Base-by-base conservation (phyloP, 2,329 filamentous ascomycete species). In the Clathrospora elynae region DNA sequence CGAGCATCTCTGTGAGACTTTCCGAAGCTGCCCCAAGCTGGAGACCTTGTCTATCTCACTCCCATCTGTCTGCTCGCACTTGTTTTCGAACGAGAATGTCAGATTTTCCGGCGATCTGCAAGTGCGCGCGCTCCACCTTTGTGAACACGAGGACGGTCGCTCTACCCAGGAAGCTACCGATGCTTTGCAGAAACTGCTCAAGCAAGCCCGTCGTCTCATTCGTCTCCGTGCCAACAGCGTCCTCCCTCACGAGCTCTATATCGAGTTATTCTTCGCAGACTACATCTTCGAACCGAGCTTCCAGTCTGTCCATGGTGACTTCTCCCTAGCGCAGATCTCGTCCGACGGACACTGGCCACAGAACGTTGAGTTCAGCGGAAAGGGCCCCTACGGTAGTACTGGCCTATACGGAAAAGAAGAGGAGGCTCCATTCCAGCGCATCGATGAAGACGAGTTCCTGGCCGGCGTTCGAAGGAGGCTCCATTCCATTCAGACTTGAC, bases 261-360 rank as follows among this genome's bases (percentile, higher is more conserved):
- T 77, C 32, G 75, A 78, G 52, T 61, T 78, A 18, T 78, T 78
- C 69, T 78, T 77, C 55, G 73, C 73, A 2, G 74, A 75, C 46
- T 75, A 71, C 62, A 78, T 78, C 52, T 78, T 78, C 57, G 73
- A 77, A 43, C 75, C 75, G 0, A 70, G 69, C 32, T 70, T 71
- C 48, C 54, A 62, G 11, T 57, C 73, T 9, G 75, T 78, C 8
- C 75, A 78, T 37, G 75, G 75, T 34, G 75, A 77, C 42, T 77
- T 78, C 49, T 64, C 72, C 16, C 55, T 75, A 10, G 70, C 73
- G 2, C 68, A 74, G 47, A 55, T 75, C 7, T 57, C 64, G 1
- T 72, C 71, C 1, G 55, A 63, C 12, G 73, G 73, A 10, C 42
- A 59, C 6, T 78, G 74, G 73, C 74, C 74, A 2, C 58, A 56